A percentile compares a stretch with the other conserved stretches of the same genome.
phyloP scores from a whole-genome alignment of 352 stramenopile species.

The Pythium aristosporum region DNA sequence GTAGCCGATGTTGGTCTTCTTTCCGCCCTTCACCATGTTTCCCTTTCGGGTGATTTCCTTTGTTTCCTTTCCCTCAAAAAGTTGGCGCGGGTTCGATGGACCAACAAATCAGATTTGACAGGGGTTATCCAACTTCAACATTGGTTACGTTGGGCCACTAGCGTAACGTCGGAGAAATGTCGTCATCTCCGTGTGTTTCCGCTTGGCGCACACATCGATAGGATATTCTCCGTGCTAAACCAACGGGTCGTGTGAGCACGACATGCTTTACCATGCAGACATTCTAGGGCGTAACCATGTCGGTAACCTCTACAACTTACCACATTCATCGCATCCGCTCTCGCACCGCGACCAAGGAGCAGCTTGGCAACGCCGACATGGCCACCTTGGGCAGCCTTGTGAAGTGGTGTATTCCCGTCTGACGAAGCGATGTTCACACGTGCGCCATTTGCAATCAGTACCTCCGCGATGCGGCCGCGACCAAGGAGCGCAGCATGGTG shows the following conservation, averaged over 20 bases:
- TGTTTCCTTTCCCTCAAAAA: neutral
- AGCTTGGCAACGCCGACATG: slow-evolving; percentile 1
- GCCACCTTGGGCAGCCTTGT: slow-evolving; percentile 27
- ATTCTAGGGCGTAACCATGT: neutral
- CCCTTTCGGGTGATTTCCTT: neutral
- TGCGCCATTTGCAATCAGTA: slow-evolving; percentile 13
- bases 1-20: slow-evolving; percentile 39
- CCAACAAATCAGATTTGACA: slow-evolving; percentile 19
- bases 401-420: slow-evolving; percentile 23
- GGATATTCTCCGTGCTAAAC: slow-evolving; percentile 8
- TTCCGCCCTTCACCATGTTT: slow-evolving; percentile 25
- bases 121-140: slow-evolving; percentile 26
- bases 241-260: neutral
- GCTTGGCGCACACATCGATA: slow-evolving; percentile 20
- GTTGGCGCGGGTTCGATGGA: slow-evolving; percentile 3
- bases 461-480: neutral
- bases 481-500: slow-evolving; percentile 23
- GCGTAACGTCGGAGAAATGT: slow-evolving; percentile 20
- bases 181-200: slow-evolving; percentile 22
- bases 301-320: neutral
- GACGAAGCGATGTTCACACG: neutral
- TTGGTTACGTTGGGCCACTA: neutral
- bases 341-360: slow-evolving; percentile 7
- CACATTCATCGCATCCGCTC: slow-evolving; percentile 1
- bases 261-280: neutral